Base-by-base conservation (phyloP, 2,329 filamentous ascomycete genomes). In the Cladosporium cucumerinum region DNA sequence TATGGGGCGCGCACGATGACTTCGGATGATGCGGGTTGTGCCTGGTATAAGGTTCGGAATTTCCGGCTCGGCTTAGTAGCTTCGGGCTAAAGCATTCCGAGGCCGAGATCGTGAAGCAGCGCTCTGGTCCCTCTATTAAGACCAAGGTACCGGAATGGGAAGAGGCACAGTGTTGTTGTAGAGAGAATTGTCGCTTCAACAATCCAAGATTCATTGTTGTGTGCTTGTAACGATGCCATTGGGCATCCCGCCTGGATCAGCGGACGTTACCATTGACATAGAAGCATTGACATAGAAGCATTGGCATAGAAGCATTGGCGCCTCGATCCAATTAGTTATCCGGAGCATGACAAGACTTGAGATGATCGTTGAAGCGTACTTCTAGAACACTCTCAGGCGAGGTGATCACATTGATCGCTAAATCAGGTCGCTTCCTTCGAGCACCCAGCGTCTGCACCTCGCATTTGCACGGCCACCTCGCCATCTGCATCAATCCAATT, bases 401-500 rank as follows among this genome's bases (percentile, higher is more conserved):
- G 2, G 26, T n/a, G 26, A n/a, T 52, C 10, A 12, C 5, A n/a
- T 10, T 30, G 7, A 12, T 21, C 12, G 8, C n/a, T 11, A 54
- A 14, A 10, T 30, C 30, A 30, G 25, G 5, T 14, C 11, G 6
- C 18, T 6, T 11, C 51, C 8, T 32, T 30, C 6, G 12, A 1
- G 18, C 8, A 2, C 8, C 2, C n/a, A 2, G 18, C 28, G 5
- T 54, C 51, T 21, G 18, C 14, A 32, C 54, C 54, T 62, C 65
- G 73, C 81, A 86, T 85, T 67, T 79, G 77, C 46, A 88, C 78
- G 10, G 90, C 79, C 0, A 79, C 78, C 43, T 83, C 72, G 0
- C 87, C 87, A 1, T 82, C 82, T 0, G 83, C 86, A 75, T 88
- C 92, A 60, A 89, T 77, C 91, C 92, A 96, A 57, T 79, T 78